Evolutionary conservation across 2,329 filamentous ascomycete species (phyloP), one percentile per base, ranked within the genome.

Genomic region (Fusarium nelsonii): DNA sequence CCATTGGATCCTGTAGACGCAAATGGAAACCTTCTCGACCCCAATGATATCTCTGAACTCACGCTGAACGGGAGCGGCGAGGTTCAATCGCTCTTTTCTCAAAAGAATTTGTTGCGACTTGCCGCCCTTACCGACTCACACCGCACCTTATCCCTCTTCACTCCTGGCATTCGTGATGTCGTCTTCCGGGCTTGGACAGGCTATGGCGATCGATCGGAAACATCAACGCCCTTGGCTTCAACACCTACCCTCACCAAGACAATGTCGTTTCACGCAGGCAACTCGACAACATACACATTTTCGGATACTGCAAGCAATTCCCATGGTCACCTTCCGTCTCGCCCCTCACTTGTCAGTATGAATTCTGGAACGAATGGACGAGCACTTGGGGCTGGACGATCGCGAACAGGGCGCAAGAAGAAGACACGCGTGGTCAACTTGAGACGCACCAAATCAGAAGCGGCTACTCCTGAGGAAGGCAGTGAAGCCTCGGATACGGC

Each of bases 121-220:
- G 93, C 92, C 26, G 88, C 93, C 1, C 83, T 99, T 59, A 94
- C 89, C 6, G 92, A 97, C 75, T 97, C 94, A 4, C 94, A 98
- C 74, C 90, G 92, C 48, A 98, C 96, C 0, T 82, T 98, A 34
- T 97, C 94, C 6, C 84, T 98, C 1, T 97, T 97, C 77, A 97
- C 95, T 2, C 94, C 95, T 0, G 89, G 91, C n/a, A 95, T 98
- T 61, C 85, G 89, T 53, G 93, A 98, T 78, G 92, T 93, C 6
- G 91, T 98, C 28, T 97, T 97, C 79, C 88, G 96, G 63, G 96
- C 95, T 33, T 97, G 94, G 93, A 92, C 95, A 16, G 92, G 92
- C 40, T 88, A 91, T 36, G 85, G 88, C 51, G 94, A 97, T 65
- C 85, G 89, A 60, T 84, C 84, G 43, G 92, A 96, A 61, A 75